Conservation (phyloP, 2,329 filamentous ascomycete species). For the Cladosporium sp. region DNA sequence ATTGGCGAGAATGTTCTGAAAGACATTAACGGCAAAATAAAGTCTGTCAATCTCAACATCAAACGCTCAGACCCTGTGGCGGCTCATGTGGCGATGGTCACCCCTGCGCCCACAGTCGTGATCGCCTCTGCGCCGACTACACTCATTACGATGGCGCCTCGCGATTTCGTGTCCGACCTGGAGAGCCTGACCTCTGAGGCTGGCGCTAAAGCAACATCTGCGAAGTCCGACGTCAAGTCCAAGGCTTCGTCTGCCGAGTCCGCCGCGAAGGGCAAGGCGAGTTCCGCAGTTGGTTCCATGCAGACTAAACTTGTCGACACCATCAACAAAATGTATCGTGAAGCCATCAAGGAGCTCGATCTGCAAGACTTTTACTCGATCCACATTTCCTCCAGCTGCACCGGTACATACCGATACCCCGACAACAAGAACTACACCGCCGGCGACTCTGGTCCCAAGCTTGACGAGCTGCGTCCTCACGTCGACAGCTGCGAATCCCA, state of each 20-base stretch:
- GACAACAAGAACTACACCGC: conserved; percentile 41
- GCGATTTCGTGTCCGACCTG: conserved; percentile 6
- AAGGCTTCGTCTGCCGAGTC: conserved; percentile 19
- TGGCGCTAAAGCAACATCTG: conserved; percentile 18
- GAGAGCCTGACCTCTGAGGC: conserved; percentile 17
- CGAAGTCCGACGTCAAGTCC: conserved; percentile 21
- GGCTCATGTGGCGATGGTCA: conserved; percentile 12
- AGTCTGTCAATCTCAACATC: conserved; percentile 12
- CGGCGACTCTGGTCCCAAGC: conserved; percentile 41
- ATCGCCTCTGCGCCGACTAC: conserved; percentile 15
- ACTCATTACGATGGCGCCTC: conserved; percentile 20
- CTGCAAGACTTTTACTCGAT: conserved; percentile 58
- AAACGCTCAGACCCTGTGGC: conserved; percentile 18
- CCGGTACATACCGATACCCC: conserved; percentile 40
- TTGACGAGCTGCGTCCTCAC: conserved; percentile 32
- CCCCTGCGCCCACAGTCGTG: conserved; percentile 5
- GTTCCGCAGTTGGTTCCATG: conserved; percentile 25
- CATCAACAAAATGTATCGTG: conserved; percentile 32
- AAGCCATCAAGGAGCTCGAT: conserved; percentile 45
- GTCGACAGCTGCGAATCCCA: conserved; percentile 45
- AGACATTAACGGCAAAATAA: conserved; percentile 26
- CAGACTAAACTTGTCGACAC: conserved; percentile 39
- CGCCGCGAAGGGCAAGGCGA: conserved; percentile 21
- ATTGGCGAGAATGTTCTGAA: conserved; percentile 41
- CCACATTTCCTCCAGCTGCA: conserved; percentile 57